Base-by-base conservation (phyloP, 768 basidiomycete species). In the Auricularia sp. region DNA sequence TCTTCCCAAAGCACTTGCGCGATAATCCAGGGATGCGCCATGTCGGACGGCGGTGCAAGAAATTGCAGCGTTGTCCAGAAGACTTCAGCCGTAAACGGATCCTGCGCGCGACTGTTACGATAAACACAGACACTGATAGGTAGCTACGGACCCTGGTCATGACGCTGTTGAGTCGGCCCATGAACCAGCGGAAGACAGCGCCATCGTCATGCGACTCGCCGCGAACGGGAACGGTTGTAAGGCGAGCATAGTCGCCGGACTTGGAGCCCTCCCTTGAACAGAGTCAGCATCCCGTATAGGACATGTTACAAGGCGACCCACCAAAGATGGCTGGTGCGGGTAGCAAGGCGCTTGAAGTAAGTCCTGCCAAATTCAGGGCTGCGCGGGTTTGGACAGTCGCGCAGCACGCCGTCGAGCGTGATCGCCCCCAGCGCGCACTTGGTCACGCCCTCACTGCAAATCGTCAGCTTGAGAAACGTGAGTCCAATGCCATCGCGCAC, bases 341-440 rank as follows among this genome's bases (percentile, higher is more conserved):
- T 23, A 12, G 23, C 29, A 6, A 59, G 14, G 23, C 56, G 56
- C 34, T 59, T 59, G 56, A 59, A 59, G 56, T 33, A 59, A 6
- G 5, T 59, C 34, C 14, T 35, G 56, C 23, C 18, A 14, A 59
- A 59, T 10, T 23, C 56, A 8, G 39, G 10, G 6, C 34, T 14
- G 23, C 29, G 34, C 10, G 16, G 56, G 18, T 29, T 18, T 10
- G 4, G 21, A 29, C 23, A n/a, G 56, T 59, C 56, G 23, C 56
- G 56, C 23, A 72, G 64, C 11, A 70, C 33, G 10, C 64, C 51
- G 62, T 70, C 67, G 5, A 72, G 61, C 2, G 68, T 69, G 1
- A 73, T 51, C 4, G 64, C 69, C 16, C 70, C 70, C 10, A 72
- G 29, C 56, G 56, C 23, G 56, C 23, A 29, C 56, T 59, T 59